Percentiles rank a stretch among this genome's conserved stretches.
These are phyloP conservation scores for Paramyrothecium sp. DNA, from an alignment of 2,329 filamentous ascomycete species.

Conservation along the genomic window DNA sequence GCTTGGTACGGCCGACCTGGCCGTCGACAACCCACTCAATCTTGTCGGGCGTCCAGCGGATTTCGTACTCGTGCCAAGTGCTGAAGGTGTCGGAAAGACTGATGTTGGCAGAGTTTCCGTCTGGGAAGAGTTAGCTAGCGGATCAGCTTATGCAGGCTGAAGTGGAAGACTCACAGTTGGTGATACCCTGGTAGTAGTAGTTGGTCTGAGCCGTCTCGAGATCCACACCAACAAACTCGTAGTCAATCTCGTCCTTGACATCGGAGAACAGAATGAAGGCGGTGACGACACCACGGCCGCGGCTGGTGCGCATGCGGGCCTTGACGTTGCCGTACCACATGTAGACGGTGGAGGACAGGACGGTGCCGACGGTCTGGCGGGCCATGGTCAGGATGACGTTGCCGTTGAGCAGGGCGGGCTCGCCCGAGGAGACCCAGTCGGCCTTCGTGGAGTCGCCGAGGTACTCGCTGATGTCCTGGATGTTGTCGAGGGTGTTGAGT, in stretches of 20 bases:
- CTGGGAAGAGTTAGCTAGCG: constrained; percentile 37
- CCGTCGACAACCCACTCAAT: constrained; percentile 90
- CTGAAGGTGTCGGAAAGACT: constrained; percentile 67
- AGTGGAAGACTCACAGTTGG: constrained; percentile 66
- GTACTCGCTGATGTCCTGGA: constrained; percentile 75
- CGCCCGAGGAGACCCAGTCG: constrained; percentile 89
- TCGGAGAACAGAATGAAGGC: constrained; percentile 95
- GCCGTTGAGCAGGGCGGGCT: constrained; percentile 65
- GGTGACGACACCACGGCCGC: constrained; percentile 87
- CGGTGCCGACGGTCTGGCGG: constrained; percentile 78
- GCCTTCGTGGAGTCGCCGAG: constrained; percentile 76
- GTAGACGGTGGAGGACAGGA: constrained; percentile 80
- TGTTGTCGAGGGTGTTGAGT: constrained; percentile 67
- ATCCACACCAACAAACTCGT: constrained; percentile 86
- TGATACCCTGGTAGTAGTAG: constrained; percentile 94
- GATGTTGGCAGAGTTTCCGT: constrained; percentile 74
- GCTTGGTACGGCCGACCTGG: constrained; percentile 68
- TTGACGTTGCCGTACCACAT: constrained; percentile 97
- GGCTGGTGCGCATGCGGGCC: constrained; percentile 79
- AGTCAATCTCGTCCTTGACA: constrained; percentile 98
- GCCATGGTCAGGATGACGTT: constrained; percentile 87
- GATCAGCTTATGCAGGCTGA: background rate
- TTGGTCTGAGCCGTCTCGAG: constrained; percentile 82
- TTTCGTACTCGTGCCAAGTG: constrained; percentile 85
- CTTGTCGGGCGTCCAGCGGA: constrained; percentile 85